These are phyloP conservation scores for Pseudocercospora crystallina DNA, from an alignment of 2,329 filamentous ascomycete species.

Conservation along the genomic window DNA sequence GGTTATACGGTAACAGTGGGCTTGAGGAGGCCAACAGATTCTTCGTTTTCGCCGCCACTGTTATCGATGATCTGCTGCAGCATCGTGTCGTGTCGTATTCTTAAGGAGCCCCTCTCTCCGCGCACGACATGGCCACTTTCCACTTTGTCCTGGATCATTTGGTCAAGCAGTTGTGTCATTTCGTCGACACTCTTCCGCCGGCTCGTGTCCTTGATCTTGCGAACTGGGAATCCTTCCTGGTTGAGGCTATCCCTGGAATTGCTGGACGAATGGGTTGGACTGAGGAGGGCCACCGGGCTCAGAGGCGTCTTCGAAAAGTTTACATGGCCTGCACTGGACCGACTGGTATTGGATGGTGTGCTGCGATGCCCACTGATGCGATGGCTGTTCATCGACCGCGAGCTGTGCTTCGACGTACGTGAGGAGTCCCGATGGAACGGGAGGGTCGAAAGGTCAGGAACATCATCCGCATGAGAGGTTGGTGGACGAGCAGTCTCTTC, in stretches of 20 bases:
- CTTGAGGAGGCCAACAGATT: too few relatives aligned
- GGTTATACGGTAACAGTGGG: too few relatives aligned
- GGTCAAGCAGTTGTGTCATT: constrained; percentile 89
- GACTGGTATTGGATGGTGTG: constrained; percentile 27
- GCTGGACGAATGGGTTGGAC: constrained; percentile 19
- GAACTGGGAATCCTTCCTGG: constrained; percentile 6
- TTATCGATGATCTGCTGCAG: constrained; percentile 14
- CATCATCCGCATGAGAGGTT: constrained; percentile 21
- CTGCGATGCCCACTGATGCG: constrained; percentile 24
- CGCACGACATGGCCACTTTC: constrained; percentile 72
- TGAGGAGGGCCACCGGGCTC: constrained; percentile 32
- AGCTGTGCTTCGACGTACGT: constrained; percentile 23
- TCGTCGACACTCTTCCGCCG: constrained; percentile 72
- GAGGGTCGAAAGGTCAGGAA: constrained; percentile 21
- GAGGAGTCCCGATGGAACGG: constrained; percentile 23
- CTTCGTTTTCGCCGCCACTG: not conserved
- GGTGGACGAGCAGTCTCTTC: constrained; percentile 17
- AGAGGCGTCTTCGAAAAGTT: constrained; percentile 32
- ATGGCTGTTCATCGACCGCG: not conserved
- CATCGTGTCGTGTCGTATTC: constrained; percentile 34
- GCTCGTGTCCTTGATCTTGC: constrained; percentile 10
- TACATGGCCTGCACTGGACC: constrained; percentile 27
- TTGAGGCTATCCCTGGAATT: constrained; percentile 19
- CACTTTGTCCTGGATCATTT: constrained; percentile 91
- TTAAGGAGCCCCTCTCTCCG: constrained; percentile 59